A percentile compares a stretch with the other conserved stretches of the same genome.
These are phyloP conservation scores for Phytophthora litchii DNA, from an alignment of 352 stramenopile genomes.

Conservation along the genomic window DNA sequence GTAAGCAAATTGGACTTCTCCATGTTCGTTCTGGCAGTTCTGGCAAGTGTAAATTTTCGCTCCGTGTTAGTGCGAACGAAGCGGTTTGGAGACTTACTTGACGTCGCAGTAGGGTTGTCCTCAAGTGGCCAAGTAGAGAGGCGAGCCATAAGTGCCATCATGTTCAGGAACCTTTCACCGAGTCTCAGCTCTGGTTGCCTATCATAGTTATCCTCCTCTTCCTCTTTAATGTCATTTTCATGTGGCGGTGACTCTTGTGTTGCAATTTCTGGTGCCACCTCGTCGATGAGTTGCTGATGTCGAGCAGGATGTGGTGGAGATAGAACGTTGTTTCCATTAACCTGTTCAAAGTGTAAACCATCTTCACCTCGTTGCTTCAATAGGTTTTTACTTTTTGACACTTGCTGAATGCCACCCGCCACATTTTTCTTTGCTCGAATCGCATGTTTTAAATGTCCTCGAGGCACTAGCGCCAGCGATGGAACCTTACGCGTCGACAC, in stretches of 20 bases:
- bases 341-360: background rate
- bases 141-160: slow-evolving; percentile 58
- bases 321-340: background rate
- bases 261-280: background rate
- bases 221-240: slow-evolving; percentile 1
- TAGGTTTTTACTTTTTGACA: background rate
- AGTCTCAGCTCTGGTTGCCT: slow-evolving; percentile 41
- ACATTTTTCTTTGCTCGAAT: slow-evolving; percentile 21
- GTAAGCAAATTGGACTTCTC: background rate
- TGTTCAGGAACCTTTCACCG: slow-evolving; percentile 58
- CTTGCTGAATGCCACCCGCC: slow-evolving; percentile 1
- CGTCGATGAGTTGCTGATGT: slow-evolving; percentile 3
- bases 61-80: slow-evolving; percentile 5
- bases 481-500: slow-evolving; percentile 39
- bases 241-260: background rate
- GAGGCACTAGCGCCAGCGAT: slow-evolving; percentile 56
- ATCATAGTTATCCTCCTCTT: background rate
- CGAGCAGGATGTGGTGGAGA: slow-evolving; percentile 5
- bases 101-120: background rate
- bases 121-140: slow-evolving; percentile 39
- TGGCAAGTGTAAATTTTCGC: slow-evolving; percentile 3
- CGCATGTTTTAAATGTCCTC: slow-evolving; percentile 32
- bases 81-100: background rate
- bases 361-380: background rate
- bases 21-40: background rate